These are phyloP conservation scores for Aspergillus panamensis DNA, from an alignment of 495 filamentous ascomycete genomes.

Conservation along the genomic window DNA sequence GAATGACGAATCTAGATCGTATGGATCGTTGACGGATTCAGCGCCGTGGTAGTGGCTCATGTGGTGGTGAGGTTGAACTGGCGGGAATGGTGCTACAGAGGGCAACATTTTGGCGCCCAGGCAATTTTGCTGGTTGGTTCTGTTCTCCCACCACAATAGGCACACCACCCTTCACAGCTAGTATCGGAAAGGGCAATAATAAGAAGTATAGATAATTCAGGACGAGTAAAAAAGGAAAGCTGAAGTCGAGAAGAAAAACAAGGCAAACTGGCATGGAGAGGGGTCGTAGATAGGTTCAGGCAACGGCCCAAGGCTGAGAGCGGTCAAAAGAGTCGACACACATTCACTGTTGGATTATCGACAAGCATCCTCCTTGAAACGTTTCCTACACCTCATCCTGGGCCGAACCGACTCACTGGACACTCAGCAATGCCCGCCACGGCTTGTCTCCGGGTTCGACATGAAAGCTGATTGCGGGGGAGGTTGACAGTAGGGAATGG, in stretches of 20 bases:
- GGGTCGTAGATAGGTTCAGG: constrained; percentile 8
- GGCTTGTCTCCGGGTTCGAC: constrained; percentile 26
- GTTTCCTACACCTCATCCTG: constrained; percentile 53
- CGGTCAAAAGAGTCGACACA: constrained; percentile 27
- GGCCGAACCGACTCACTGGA: constrained; percentile 26
- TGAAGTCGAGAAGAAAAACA: constrained; percentile 9
- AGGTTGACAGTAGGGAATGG: constrained; percentile 9
- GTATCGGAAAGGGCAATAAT: constrained; percentile 4
- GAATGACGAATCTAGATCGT: constrained; percentile 33
- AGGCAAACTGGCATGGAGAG: constrained; percentile 3
- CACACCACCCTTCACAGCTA: background rate
- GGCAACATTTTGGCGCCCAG: constrained; percentile 40
- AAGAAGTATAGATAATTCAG: constrained; percentile 1
- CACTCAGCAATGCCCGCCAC: constrained; percentile 26
- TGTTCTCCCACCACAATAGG: constrained; percentile 2
- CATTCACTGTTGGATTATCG: constrained; percentile 33
- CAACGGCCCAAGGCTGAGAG: constrained; percentile 18
- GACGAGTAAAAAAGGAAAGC: background rate
- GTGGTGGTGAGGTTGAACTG: constrained; percentile 47
- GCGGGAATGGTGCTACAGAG: constrained; percentile 43
- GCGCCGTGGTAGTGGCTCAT: constrained; percentile 33
- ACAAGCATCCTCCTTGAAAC: constrained; percentile 47
- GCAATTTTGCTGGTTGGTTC: constrained; percentile 10
- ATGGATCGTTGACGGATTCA: constrained; percentile 29
- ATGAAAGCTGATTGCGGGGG: constrained; percentile 23